Evolutionary conservation across 2,329 filamentous ascomycete species (phyloP), one percentile per base, ranked within the genome.

Genomic region (Berkeleyomyces rouxiae): DNA sequence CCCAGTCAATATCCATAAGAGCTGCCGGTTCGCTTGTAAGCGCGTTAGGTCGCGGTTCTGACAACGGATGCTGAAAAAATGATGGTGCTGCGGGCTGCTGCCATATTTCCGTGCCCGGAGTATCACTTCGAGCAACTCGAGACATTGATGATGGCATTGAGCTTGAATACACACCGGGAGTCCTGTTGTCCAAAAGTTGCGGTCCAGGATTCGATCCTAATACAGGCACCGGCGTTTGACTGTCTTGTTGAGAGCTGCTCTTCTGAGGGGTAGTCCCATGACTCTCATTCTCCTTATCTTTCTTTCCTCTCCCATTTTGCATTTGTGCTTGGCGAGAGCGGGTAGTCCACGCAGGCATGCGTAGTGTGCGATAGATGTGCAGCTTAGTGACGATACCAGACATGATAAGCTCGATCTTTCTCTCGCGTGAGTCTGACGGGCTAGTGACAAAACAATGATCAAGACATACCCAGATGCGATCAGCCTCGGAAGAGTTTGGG

Each of bases 361-460:
- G 60, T 7, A 64, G 55, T 5, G 58, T 42, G 9, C 63, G 49
- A 68, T 64, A 64, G 7, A 64, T 55, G 4, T 53, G 53, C 5
- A 64, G 31, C 16, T 64, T 64, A 11, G 51, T 68, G 0, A 64
- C 68, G 16, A 70, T 68, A 44, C 72, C 76, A 2, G 70, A 73
- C 3, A 72, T 70, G 62, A 78, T 76, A 67, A 73, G 75, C 46
- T 73, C 74, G n/a, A 71, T 72, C 58, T 73, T 74, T 0, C 76
- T 76, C 63, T 75, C 78, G 5, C 72, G 71, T 11, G 71, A 69
- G 53, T 72, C 71, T 42, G 75, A 71, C 4, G 76, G 69, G 40
- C 85, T 78, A 37, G 84, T 74, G 59, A 82, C 79, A 69, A 88
- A 90, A 33, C 87, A 82, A 69, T 83, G 90, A 69, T 90, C 85